Evolutionary conservation across 495 filamentous ascomycete genomes (phyloP).

Genomic region (Chaetomium fimeti): DNA sequence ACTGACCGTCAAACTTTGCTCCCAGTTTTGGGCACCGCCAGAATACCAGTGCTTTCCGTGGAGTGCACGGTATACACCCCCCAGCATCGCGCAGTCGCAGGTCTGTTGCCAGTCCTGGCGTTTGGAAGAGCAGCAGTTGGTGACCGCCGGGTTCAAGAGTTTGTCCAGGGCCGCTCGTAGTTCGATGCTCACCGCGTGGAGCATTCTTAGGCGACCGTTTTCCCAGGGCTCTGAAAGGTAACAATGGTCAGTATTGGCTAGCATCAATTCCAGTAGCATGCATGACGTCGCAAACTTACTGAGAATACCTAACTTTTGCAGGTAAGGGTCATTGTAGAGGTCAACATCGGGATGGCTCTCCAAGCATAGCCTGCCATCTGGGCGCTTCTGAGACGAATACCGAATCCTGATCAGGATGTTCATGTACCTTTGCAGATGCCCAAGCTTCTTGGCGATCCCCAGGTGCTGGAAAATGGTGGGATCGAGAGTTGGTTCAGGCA

Average conservation of each 20-base stretch:
- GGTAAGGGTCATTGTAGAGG: not conserved
- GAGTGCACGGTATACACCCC: not conserved
- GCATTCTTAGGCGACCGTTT: not conserved
- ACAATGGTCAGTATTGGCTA: not conserved
- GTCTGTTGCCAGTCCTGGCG: not conserved
- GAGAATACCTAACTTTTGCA: not conserved
- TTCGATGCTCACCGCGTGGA: not conserved
- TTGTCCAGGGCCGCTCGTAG: not conserved
- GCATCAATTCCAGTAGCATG: not conserved
- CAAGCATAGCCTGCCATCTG: not conserved
- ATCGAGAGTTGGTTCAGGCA: not conserved
- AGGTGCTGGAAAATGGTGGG: not conserved
- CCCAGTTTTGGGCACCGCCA: not conserved
- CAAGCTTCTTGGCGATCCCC: not conserved
- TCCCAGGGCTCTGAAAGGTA: not conserved
- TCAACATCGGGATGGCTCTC: not conserved
- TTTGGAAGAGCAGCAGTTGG: not conserved
- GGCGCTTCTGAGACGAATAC: not conserved
- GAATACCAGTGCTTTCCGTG: not conserved
- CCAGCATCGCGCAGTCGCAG: constrained; percentile 8
- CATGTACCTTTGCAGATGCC: not conserved
- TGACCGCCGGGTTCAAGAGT: not conserved
- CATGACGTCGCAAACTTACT: not conserved
- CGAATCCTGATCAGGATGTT: not conserved
- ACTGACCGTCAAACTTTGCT: not conserved